Evolutionary conservation across 1,284 basidiomycete species (phyloP).

Genomic region (Cryptococcus sp.): DNA sequence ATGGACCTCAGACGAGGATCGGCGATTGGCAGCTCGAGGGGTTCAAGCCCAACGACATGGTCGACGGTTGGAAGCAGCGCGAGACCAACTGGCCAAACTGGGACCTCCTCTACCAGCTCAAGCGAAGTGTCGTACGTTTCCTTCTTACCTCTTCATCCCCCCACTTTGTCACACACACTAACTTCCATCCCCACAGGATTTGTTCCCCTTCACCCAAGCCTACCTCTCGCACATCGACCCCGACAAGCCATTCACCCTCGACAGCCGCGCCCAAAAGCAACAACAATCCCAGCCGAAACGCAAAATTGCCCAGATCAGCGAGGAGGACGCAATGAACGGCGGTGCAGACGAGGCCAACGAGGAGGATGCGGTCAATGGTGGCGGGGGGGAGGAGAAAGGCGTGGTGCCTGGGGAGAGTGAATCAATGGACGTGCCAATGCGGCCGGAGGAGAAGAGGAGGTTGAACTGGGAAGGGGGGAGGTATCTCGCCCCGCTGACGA

Average conservation of each 20-base stretch:
- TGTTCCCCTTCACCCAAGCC: slow-evolving; percentile 67
- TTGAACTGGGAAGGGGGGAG: slow-evolving; percentile 83
- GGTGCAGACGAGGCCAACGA: slow-evolving; percentile 44
- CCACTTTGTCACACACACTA: not conserved
- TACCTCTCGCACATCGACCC: slow-evolving; percentile 63
- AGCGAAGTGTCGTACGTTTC: slow-evolving; percentile 63
- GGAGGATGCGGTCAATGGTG: slow-evolving; percentile 21
- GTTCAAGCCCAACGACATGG: not conserved
- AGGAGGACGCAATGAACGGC: slow-evolving; percentile 12
- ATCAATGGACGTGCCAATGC: slow-evolving; percentile 53
- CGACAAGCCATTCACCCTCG: slow-evolving; percentile 46
- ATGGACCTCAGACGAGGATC: slow-evolving; percentile 11
- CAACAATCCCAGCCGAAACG: slow-evolving; percentile 11
- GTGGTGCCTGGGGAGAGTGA: slow-evolving; percentile 36
- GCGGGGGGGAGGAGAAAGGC: slow-evolving; percentile 30
- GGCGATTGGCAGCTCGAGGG: slow-evolving; percentile 36
- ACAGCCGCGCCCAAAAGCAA: slow-evolving; percentile 2
- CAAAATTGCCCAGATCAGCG: slow-evolving; percentile 20
- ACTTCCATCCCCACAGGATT: slow-evolving; percentile 22
- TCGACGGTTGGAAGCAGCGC: slow-evolving; percentile 53
- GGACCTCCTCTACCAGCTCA: slow-evolving; percentile 59
- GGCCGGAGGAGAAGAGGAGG: slow-evolving; percentile 79
- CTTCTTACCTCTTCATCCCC: not conserved
- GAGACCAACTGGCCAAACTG: slow-evolving; percentile 72
- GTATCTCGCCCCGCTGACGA: slow-evolving; percentile 92